Conservation (phyloP, 2,329 filamentous ascomycete genomes). For the Fusarium tupiense region DNA sequence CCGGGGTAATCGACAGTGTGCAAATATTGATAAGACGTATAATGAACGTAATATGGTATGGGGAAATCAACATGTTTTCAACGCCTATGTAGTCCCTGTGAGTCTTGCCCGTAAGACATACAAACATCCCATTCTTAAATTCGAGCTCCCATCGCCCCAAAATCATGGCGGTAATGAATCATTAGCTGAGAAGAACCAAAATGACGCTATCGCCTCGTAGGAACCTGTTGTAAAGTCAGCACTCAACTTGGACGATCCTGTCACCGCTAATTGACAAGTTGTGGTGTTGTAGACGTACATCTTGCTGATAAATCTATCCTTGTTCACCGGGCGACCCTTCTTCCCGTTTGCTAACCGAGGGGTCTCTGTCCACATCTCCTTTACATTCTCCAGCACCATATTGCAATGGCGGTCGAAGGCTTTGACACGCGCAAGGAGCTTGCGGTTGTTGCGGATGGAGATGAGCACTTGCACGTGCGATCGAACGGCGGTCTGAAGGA, state of each 20-base stretch:
- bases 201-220: conserved; percentile 89
- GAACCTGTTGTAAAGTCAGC: conserved; percentile 67
- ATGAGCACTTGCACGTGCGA: conserved; percentile 96
- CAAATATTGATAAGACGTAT: conserved; percentile 4
- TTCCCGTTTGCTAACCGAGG: conserved; percentile 84
- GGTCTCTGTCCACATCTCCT: conserved; percentile 99
- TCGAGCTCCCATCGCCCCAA: conserved; percentile 32
- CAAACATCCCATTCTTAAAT: conserved; percentile 42
- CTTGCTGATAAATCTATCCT: conserved; percentile 98
- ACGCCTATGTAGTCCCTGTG: conserved; percentile 51
- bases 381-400: conserved; percentile 95
- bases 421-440: conserved; percentile 96
- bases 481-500: conserved; percentile 95
- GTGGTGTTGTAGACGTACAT: conserved; percentile 69
- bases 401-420: conserved; percentile 99
- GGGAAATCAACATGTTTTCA: conserved; percentile 47
- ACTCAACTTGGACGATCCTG: background rate
- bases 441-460: conserved; percentile 97
- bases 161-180: conserved; percentile 18
- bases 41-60: conserved; percentile 16
- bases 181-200: conserved; percentile 80
- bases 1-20: background rate
- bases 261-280: conserved; percentile 18
- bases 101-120: conserved; percentile 46
- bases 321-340: conserved; percentile 91